Conservation (phyloP, 345 rosid genomes). For the Eucalyptus urophylla region DNA sequence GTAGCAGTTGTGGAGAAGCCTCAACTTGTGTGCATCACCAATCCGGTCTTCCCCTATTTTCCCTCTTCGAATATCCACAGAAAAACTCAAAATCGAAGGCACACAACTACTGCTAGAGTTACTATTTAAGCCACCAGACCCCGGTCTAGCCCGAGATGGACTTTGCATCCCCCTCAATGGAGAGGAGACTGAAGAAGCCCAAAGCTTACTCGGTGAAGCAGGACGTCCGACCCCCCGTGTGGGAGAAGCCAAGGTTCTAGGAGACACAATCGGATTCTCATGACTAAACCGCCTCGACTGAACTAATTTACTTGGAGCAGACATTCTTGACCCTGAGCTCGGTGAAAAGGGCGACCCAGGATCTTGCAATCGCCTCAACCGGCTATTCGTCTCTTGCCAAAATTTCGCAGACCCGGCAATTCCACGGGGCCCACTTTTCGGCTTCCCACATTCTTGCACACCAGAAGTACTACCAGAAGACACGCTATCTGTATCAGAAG, state of each 20-base stretch:
- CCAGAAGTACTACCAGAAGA: constrained; percentile 74
- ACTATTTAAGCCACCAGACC: constrained; percentile 18
- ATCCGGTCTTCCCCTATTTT: constrained; percentile 70
- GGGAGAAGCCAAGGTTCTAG: constrained; percentile 59
- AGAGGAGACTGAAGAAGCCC: constrained; percentile 43
- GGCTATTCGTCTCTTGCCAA: constrained; percentile 93
- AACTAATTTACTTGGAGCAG: constrained; percentile 29
- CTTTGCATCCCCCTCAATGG: constrained; percentile 53
- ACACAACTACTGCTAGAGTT: constrained; percentile 18
- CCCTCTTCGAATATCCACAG: constrained; percentile 81
- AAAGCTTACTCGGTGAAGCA: constrained; percentile 75
- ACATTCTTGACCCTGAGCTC: constrained; percentile 48
- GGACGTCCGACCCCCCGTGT: constrained; percentile 41
- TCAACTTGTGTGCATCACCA: constrained; percentile 67
- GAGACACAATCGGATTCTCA: constrained; percentile 47
- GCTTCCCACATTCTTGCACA: constrained; percentile 33
- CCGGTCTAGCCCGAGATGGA: constrained; percentile 56
- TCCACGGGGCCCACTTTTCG: constrained; percentile 34
- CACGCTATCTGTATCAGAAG: constrained; percentile 72
- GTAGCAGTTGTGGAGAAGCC: constrained; percentile 73
- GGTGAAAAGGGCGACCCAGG: constrained; percentile 63
- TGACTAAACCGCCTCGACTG: constrained; percentile 50
- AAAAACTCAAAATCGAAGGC: constrained; percentile 81
- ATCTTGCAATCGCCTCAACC: constrained; percentile 84
- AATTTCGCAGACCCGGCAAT: constrained; percentile 55